Conservation (phyloP, 2,329 filamentous ascomycete genomes). For the Trichoderma sp. region DNA sequence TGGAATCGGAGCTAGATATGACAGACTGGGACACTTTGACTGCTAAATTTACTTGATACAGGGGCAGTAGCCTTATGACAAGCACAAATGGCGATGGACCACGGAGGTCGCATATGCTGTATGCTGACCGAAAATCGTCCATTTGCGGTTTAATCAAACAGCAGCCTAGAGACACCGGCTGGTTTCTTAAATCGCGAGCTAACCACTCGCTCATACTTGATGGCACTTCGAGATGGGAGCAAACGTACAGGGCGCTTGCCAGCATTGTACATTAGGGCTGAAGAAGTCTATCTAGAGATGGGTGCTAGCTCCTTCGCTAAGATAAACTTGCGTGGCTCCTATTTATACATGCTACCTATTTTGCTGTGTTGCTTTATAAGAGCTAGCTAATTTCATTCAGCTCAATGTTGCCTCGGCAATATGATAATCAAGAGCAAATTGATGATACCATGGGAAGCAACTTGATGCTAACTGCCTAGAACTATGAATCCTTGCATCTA, state of each 20-base stretch:
- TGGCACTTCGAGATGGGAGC: background rate
- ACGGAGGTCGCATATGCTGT: background rate
- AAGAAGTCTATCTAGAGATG: background rate
- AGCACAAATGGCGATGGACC: background rate
- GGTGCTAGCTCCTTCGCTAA: background rate
- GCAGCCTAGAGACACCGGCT: background rate
- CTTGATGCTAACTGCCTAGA: background rate
- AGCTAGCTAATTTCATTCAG: background rate
- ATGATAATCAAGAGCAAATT: background rate
- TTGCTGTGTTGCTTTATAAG: too few species aligned
- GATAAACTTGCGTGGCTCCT: background rate
- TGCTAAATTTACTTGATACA: background rate
- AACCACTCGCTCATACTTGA: background rate
- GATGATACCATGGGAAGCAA: background rate
- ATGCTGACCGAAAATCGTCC: background rate
- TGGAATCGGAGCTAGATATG: background rate
- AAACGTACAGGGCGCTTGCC: background rate
- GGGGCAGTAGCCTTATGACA: background rate
- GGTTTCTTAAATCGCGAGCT: background rate
- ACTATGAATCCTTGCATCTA: rapidly evolving
- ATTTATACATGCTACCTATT: background rate
- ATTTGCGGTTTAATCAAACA: background rate
- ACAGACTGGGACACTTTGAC: background rate
- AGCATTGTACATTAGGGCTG: background rate
- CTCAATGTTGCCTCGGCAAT: background rate